Base-by-base conservation (phyloP, 2,329 filamentous ascomycete genomes). In the Lecanoromycetidae sp. region DNA sequence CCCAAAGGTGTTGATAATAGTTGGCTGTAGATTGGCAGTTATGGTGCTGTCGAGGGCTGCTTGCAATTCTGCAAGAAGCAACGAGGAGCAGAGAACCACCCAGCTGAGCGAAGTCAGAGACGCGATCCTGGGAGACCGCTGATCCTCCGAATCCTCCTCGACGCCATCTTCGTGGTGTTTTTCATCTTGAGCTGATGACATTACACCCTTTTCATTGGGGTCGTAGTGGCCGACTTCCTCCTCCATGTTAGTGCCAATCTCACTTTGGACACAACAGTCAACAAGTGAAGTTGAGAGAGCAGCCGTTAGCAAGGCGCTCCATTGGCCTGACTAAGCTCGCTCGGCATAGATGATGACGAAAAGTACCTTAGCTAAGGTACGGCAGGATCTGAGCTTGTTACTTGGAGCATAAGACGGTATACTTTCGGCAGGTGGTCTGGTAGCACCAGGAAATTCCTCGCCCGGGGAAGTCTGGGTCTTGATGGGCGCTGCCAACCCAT, bases 11-110 rank as follows among this genome's bases (percentile, higher is more conserved):
- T 60, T 54, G n/a, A 67, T 55, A n/a, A 71, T 63, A 6, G 59
- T 55, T 0, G 62, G 63, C 46, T 73, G 69, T 2, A 68, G 65
- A 52, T 71, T 69, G 3, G 71, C 63, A 19, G 68, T 59, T 3
- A 74, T 71, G 2, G 73, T 74, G 0, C 69, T 74, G 3, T 63
- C 61, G 2, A 63, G 51, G 6, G 41, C 27, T 3, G 41, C 41
- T 34, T 44, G 41, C 41, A 44, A 20, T 44, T 44, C 29, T 17
- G 41, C 41, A 4, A 44, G 15, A 20, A 44, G 41, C 41, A 44
- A 10, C 9, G 41, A 44, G 9, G 20, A 44, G 29, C 41, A 35
- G 13, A 38, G 36, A 4, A 38, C 19, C 36, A 38, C 36, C 36
- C 36, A 38, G 36, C 17, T 5, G 3, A 38, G n/a, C 12, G 17